These are phyloP conservation scores for Colletotrichum noveboracense DNA, from an alignment of 2,329 filamentous ascomycete genomes.

Conservation along the genomic window DNA sequence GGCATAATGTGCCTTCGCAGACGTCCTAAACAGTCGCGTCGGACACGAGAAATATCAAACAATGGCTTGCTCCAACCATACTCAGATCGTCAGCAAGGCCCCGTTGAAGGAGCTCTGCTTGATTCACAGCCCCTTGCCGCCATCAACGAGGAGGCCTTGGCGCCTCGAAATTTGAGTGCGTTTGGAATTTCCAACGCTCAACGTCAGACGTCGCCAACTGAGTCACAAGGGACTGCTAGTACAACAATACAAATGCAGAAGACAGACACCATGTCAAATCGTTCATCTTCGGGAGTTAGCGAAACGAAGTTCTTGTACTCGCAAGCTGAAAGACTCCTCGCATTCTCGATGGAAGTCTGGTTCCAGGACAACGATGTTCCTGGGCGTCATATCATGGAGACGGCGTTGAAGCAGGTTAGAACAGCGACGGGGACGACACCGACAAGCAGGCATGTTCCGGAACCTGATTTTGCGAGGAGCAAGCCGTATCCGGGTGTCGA, in stretches of 20 bases:
- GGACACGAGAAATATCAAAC: rapidly evolving
- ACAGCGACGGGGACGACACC: background rate
- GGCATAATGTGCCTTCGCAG: background rate
- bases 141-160: background rate
- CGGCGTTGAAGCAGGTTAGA: background rate
- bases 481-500: background rate
- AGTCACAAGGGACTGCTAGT: background rate
- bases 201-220: background rate
- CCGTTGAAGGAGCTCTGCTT: background rate
- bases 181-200: rapidly evolving
- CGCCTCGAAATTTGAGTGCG: background rate
- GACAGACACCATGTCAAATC: background rate
- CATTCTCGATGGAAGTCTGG: background rate
- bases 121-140: rapidly evolving
- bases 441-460: background rate
- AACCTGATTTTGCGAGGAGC: background rate
- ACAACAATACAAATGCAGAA: background rate
- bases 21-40: background rate
- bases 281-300: background rate
- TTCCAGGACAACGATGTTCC: rapidly evolving
- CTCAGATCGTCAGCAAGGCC: background rate
- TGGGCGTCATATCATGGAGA: background rate
- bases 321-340: background rate
- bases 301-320: background rate
- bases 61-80: background rate